Conservation (phyloP, 73 alveolate genomes). For the Paramecium sonneborni region DNA sequence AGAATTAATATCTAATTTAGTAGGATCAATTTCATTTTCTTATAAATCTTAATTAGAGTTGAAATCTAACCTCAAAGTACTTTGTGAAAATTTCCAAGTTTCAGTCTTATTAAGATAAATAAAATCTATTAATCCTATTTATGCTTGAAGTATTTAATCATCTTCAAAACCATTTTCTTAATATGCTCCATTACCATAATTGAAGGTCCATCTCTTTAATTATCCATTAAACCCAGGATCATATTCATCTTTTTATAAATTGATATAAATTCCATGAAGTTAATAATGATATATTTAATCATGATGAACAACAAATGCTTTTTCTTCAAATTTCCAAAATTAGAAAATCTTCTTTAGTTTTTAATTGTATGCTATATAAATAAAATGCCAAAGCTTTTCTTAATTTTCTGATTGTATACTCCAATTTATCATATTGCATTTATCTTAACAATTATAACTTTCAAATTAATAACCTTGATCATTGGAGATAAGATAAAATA, state of each 20-base stretch:
- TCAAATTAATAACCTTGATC: background rate
- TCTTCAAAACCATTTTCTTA: constrained; percentile 10
- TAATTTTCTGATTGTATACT: background rate
- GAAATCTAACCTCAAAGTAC: background rate
- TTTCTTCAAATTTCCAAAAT: constrained; percentile 1
- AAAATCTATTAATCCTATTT: background rate
- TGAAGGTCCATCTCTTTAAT: background rate
- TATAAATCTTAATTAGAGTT: background rate
- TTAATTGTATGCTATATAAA: background rate
- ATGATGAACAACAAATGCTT: constrained; percentile 1
- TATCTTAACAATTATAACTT: background rate
- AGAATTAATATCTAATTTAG: background rate
- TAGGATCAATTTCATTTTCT: constrained; percentile 15
- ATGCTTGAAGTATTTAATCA: background rate
- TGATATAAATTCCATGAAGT: background rate
- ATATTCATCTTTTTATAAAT: constrained; percentile 1
- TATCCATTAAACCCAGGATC: constrained; percentile 25
- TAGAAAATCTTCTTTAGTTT: background rate
- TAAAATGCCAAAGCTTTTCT: constrained; percentile 10
- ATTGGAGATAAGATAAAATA: background rate
- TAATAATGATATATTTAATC: background rate
- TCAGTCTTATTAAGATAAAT: background rate
- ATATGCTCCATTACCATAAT: constrained; percentile 17
- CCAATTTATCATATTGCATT: background rate
- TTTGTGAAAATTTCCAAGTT: background rate